These are phyloP conservation scores for Dendrobium chrysotoxum DNA, from an alignment of 106 monocot genomes.

Conservation along the genomic window DNA sequence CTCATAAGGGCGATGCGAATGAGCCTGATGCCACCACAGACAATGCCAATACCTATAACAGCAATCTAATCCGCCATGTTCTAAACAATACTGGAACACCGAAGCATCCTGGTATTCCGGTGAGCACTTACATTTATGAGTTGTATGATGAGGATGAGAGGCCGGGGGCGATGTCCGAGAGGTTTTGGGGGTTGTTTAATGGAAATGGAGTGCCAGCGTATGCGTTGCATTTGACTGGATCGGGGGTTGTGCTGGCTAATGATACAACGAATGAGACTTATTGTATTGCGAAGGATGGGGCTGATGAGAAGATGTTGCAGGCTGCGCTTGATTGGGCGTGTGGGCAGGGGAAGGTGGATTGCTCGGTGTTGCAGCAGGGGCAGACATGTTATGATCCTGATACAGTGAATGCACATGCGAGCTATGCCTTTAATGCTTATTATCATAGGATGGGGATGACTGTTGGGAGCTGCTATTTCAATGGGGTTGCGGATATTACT, in stretches of 20 bases:
- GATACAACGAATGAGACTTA: conserved; percentile 84
- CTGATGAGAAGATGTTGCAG: conserved; percentile 86
- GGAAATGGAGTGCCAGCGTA: conserved; percentile 61
- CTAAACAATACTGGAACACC: conserved; percentile 84
- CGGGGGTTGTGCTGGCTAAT: conserved; percentile 68
- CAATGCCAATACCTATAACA: conserved; percentile 92
- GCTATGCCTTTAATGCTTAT: conserved; percentile 83
- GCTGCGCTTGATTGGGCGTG: conserved; percentile 98
- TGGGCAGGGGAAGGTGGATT: conserved; percentile 92
- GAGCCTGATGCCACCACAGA: conserved; percentile 86
- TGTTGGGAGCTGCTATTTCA: conserved; percentile 89
- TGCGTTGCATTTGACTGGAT: conserved; percentile 64
- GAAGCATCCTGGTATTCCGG: conserved; percentile 76
- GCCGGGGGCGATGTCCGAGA: conserved; percentile 72
- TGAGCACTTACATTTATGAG: conserved; percentile 84
- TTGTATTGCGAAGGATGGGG: conserved; percentile 68
- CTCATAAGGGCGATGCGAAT: conserved; percentile 68
- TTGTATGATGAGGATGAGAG: conserved; percentile 87
- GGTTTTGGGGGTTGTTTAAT: conserved; percentile 85
- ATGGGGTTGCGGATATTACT: conserved; percentile 84
- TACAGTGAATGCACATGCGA: conserved; percentile 61
- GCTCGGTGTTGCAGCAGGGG: conserved; percentile 74
- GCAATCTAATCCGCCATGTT: conserved; percentile 86
- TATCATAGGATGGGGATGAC: conserved; percentile 91
- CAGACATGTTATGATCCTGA: conserved; percentile 80